Evolutionary conservation across 129 eudicot species (phyloP), one percentile per base, ranked within the genome.

Genomic region (Sambucus nigra): DNA sequence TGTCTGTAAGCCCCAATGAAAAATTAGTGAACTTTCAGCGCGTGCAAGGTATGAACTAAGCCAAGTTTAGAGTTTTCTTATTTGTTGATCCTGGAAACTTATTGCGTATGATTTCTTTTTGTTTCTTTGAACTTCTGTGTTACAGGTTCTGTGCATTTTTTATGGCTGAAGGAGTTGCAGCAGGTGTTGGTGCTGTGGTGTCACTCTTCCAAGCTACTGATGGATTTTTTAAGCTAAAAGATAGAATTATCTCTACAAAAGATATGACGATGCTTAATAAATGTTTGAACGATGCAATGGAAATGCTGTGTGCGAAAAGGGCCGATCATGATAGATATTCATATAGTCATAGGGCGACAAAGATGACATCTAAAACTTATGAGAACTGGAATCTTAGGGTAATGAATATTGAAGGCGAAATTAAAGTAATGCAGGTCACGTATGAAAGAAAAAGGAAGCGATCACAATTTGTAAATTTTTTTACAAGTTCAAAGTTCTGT

Each of bases 341-440:
- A 29, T 58, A 39, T 33, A 57, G 17, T 41, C 14, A 25, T 47
- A 46, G n/a, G 39, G 42, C 64, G 23, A 54, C 29, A 45, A 55
- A 57, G 59, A 67, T 14, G 47, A 46, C 53, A 39, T 48, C 72
- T 10, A 58, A 49, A 2, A 18, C 72, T 33, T 58, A 57, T 7
- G 48, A 1, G 2, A 26, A 48, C 8, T 67, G 72, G 72, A 13
- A 11, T 2, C 0, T 9, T 18, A 48, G 53, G 5, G 65, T 67
- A 18, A 20, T 25, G 42, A 13, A 1, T 20, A 27, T 49, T 48
- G 25, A 28, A 49, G 46, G 19, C 11, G 59, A 67, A 50, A 53
- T 67, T 7, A 49, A 40, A 1, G 9, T 11, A 11, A 11, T 57
- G 26, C 21, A 10, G 0, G 23, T 0, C 15, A 48, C 1, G 3